Evolutionary conservation across 768 basidiomycete genomes (phyloP).

Genomic region (Fomitopsis pulvina): DNA sequence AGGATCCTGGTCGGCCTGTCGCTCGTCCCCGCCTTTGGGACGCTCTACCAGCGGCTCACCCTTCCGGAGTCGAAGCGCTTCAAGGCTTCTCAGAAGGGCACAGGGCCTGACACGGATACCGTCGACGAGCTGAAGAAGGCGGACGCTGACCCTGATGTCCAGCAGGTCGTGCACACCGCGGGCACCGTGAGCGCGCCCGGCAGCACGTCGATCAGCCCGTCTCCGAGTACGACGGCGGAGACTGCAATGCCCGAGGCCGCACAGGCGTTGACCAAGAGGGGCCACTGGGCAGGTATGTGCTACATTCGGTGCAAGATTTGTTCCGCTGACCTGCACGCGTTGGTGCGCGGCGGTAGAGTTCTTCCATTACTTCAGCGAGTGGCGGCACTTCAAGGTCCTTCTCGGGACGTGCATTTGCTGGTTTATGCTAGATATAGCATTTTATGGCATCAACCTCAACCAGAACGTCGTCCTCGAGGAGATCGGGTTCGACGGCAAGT

Average conservation of each 20-base stretch:
- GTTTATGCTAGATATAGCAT: constrained; percentile 77
- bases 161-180: constrained; percentile 25
- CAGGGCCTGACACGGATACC: constrained; percentile 22
- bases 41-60: constrained; percentile 70
- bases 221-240: background rate
- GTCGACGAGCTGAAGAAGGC: constrained; percentile 23
- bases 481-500: constrained; percentile 59
- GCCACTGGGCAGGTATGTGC: background rate
- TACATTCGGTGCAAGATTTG: background rate
- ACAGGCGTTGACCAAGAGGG: background rate
- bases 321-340: background rate
- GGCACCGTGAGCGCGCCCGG: constrained; percentile 8
- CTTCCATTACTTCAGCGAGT: constrained; percentile 60
- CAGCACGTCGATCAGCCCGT: background rate
- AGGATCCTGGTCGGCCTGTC: constrained; percentile 68
- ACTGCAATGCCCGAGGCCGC: background rate
- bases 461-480: constrained; percentile 71
- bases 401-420: constrained; percentile 64
- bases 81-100: constrained; percentile 33
- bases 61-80: constrained; percentile 63
- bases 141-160: constrained; percentile 16
- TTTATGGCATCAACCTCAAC: constrained; percentile 74
- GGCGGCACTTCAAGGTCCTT: constrained; percentile 60
- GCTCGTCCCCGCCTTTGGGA: constrained; percentile 68
- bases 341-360: constrained; percentile 36